These are phyloP conservation scores for Halenospora varia DNA, from an alignment of 495 filamentous ascomycete genomes.

Conservation along the genomic window DNA sequence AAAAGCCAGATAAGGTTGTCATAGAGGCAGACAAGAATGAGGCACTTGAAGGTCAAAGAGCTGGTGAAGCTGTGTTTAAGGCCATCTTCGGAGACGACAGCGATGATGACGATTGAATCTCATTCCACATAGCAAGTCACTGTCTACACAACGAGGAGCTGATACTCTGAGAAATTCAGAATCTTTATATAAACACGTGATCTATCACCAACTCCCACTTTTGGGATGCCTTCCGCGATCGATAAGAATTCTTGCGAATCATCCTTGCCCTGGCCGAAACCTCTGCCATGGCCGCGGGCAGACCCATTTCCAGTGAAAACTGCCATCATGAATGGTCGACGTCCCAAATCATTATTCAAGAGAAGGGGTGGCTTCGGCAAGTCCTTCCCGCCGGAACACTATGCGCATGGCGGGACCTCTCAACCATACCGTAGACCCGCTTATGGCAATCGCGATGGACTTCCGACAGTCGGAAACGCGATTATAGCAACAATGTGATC, in stretches of 20 bases:
- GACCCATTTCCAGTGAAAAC: not conserved
- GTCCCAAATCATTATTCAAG: not conserved
- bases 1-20: slow-evolving; percentile 27
- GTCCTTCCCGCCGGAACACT: not conserved
- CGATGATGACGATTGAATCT: slow-evolving; percentile 59
- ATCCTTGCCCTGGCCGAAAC: not conserved
- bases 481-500: not conserved
- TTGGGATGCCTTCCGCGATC: not conserved
- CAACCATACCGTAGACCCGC: not conserved
- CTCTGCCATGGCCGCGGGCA: not conserved
- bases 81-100: slow-evolving; percentile 90
- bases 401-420: not conserved
- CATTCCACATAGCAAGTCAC: not conserved
- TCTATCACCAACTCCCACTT: not conserved
- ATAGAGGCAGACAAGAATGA: slow-evolving; percentile 81
- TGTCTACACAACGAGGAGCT: not conserved
- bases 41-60: slow-evolving; percentile 75
- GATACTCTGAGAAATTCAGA: not conserved
- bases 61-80: slow-evolving; percentile 86
- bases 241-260: not conserved
- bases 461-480: slow-evolving; percentile 1
- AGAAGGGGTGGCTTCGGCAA: not conserved
- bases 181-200: too few relatives aligned
- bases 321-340: not conserved
- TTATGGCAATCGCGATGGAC: not conserved